Evolutionary conservation across 1,284 basidiomycete species (phyloP), one percentile per base, ranked within the genome.

Genomic region (Papiliotrema flavescens): DNA sequence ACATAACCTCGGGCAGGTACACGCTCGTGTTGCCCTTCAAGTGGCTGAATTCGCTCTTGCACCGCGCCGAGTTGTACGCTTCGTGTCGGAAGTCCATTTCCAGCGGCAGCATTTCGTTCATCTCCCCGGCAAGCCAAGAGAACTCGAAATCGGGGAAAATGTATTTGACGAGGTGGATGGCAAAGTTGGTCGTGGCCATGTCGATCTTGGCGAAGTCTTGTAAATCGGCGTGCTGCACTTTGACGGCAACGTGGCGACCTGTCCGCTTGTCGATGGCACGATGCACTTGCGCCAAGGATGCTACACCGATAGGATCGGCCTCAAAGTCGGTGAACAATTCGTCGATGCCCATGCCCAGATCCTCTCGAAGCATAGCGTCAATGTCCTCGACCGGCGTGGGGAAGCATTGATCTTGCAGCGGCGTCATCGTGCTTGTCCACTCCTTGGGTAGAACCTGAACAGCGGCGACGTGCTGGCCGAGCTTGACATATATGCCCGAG

Each of bases 211-310:
- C 90, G 73, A 97, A 99, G 69, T 97, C 93, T 46, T 88, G 85
- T 3, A 99, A 81, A 71, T 90, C 89, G 3, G 96, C 93, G 74
- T 98, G 96, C 81, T 98, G 95, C 44, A 98, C 74, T 84, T 99
- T 99, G 56, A 98, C 87, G 13, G 96, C 96, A n/a, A 95, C 91
- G 43, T 80, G 77, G 65, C 82, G 81, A 1, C 89, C 87, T 1
- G 86, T 85, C 44, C 83, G 79, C 48, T 84, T 83, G 62, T 92
- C 85, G 7, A 79, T 81, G 0, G 88, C 96, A 19, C 87, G 83
- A 76, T 98, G 96, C 6, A 98, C 96, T 75, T 99, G 95, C 7
- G 94, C 95, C 34, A 98, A 78, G 68, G 79, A 93, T 4, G 93
- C 94, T 9, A 96, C 92, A 6, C 96, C 96, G 52, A 98, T 88